Conservation (phyloP, 495 filamentous ascomycete species). For the Annulohypoxylon stygium region DNA sequence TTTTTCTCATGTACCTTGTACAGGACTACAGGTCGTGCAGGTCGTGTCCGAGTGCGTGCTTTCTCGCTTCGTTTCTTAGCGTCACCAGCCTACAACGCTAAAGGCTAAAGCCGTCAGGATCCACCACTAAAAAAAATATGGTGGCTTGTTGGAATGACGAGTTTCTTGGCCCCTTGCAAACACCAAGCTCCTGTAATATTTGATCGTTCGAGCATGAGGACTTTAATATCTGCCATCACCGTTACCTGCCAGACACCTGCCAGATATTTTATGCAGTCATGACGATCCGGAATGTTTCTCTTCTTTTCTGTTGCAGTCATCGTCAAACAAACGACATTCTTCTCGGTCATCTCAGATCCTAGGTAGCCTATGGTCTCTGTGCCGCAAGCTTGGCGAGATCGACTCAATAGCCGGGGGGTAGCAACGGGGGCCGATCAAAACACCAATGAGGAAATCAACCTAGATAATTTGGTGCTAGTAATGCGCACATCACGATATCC, state of each 20-base stretch:
- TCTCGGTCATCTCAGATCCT: constrained; percentile 12
- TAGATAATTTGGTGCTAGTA: constrained; percentile 37
- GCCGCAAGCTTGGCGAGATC: constrained; percentile 46
- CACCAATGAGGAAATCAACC: constrained; percentile 35
- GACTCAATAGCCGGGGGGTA: constrained; percentile 31
- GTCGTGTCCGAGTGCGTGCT: constrained; percentile 28
- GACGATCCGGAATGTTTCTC: neutral
- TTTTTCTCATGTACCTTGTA: constrained; percentile 19
- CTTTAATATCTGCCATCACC: neutral
- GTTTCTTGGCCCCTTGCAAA: constrained; percentile 26
- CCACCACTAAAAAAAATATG: constrained; percentile 43
- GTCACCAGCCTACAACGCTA: constrained; percentile 26
- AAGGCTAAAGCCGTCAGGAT: constrained; percentile 42
- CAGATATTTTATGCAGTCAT: neutral
- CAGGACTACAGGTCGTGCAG: constrained; percentile 4
- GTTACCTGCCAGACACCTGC: neutral
- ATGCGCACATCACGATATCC: constrained; percentile 42
- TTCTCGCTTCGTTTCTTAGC: constrained; percentile 44
- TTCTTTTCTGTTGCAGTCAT: neutral
- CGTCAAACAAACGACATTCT: neutral
- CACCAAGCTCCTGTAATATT: constrained; percentile 20
- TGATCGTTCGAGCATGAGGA: neutral
- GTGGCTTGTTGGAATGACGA: constrained; percentile 50
- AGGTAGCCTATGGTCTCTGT: constrained; percentile 36
- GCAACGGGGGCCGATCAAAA: constrained; percentile 33